phyloP scores from a whole-genome alignment of 2,329 filamentous ascomycete genomes.

The Fusarium praegraminearum region DNA sequence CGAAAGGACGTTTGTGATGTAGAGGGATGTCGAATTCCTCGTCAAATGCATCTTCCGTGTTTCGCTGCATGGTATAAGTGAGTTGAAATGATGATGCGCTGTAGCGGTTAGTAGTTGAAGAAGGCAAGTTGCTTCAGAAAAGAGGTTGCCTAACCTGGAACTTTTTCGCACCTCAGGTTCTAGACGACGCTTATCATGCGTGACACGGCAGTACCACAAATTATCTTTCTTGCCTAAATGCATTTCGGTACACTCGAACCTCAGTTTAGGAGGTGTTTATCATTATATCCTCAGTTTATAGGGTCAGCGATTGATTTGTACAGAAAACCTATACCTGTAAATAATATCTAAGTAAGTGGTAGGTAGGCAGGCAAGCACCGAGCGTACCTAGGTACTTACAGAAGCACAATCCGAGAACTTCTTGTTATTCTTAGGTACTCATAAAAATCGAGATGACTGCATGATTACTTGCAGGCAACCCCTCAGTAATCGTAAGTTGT shows the following conservation, averaged over 20 bases:
- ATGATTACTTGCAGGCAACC: neutral
- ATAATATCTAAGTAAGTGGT: neutral
- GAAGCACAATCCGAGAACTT: neutral
- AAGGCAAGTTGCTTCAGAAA: conserved; percentile 9
- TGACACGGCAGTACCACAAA: neutral
- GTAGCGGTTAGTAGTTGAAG: conserved; percentile 1
- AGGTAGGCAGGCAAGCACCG: too few species aligned
- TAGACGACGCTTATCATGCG: neutral
- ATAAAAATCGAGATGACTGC: neutral
- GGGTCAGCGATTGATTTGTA: neutral
- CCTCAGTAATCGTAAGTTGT: neutral
- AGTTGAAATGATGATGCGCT: neutral
- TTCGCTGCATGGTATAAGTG: conserved; percentile 46
- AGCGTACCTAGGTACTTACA: neutral
- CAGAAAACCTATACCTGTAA: neutral
- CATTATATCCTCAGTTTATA: neutral
- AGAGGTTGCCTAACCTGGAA: conserved; percentile 5
- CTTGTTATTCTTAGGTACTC: neutral
- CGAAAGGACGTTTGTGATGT: conserved; percentile 66
- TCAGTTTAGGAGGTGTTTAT: neutral
- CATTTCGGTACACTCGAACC: neutral
- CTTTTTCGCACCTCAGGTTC: conserved; percentile 2
- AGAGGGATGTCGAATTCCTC: conserved; percentile 63
- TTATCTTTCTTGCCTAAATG: neutral
- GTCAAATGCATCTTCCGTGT: conserved; percentile 42